Conservation (phyloP, 2,329 filamentous ascomycete genomes). For the Diaporthe vexans region DNA sequence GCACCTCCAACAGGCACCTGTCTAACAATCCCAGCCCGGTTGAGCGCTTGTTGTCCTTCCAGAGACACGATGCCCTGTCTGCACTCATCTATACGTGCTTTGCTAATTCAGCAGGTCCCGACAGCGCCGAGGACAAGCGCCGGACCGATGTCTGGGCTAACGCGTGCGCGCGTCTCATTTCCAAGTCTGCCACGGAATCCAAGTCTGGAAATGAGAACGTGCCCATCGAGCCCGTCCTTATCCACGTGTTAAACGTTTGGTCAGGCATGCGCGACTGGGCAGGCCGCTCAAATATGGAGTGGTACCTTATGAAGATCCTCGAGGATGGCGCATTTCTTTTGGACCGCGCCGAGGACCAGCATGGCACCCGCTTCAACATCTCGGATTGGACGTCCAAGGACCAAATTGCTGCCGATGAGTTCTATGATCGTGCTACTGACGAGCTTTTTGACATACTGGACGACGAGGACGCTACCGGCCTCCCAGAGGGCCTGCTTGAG, state of each 20-base stretch:
- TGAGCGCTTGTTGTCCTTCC: conserved; percentile 88
- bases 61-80: conserved; percentile 88
- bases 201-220: conserved; percentile 69
- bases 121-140: conserved; percentile 84
- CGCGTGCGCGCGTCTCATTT: conserved; percentile 85
- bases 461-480: conserved; percentile 85
- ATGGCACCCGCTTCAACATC: conserved; percentile 78
- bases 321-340: conserved; percentile 93
- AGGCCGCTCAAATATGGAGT: conserved; percentile 89
- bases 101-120: conserved; percentile 85
- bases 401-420: conserved; percentile 86
- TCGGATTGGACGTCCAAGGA: conserved; percentile 83
- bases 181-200: conserved; percentile 79
- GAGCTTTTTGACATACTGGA: conserved; percentile 89
- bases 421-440: conserved; percentile 86
- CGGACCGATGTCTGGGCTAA: conserved; percentile 91
- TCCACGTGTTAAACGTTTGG: conserved; percentile 90
- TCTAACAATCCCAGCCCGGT: conserved; percentile 71
- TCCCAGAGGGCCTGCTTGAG: conserved; percentile 87
- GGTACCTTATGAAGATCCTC: conserved; percentile 94
- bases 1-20: conserved; percentile 45
- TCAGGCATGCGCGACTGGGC: conserved; percentile 90
- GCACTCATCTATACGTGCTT: conserved; percentile 90
- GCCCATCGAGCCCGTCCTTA: conserved; percentile 79
- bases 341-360: conserved; percentile 85